Percentiles rank a stretch among this genome's conserved stretches.
Evolutionary conservation across 2,329 filamentous ascomycete species (phyloP).

Genomic region (Cladophialophora bantiana): DNA sequence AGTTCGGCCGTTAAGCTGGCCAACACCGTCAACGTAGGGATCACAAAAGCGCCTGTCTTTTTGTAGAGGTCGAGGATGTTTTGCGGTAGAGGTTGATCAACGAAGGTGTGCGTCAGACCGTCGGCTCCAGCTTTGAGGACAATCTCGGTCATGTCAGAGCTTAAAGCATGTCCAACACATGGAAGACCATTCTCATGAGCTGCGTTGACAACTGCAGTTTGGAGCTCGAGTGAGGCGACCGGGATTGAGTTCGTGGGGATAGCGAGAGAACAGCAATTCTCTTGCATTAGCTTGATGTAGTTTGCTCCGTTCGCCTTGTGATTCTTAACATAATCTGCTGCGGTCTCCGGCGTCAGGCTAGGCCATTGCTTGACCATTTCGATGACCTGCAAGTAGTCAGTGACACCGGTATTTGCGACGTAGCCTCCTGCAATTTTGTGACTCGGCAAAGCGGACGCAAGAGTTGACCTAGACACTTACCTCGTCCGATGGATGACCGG

Average conservation of each 20-base stretch:
- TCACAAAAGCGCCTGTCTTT: slow-evolving; percentile 39
- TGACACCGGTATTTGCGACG: not conserved
- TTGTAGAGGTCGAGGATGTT: slow-evolving; percentile 38
- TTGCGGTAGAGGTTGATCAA: slow-evolving; percentile 39
- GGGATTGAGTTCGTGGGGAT: slow-evolving; percentile 40
- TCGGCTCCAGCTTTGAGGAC: slow-evolving; percentile 40
- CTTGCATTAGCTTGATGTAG: slow-evolving; percentile 42
- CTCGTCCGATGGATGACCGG: slow-evolving; percentile 42
- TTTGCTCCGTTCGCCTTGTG: slow-evolving; percentile 38
- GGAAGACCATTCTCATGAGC: slow-evolving; percentile 34
- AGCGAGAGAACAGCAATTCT: slow-evolving; percentile 40
- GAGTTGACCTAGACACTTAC: slow-evolving; percentile 17
- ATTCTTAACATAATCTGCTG: slow-evolving; percentile 41
- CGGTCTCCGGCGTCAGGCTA: slow-evolving; percentile 53
- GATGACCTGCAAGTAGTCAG: slow-evolving; percentile 34
- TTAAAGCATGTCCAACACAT: slow-evolving; percentile 37
- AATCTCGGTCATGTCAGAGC: slow-evolving; percentile 38
- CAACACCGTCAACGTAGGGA: slow-evolving; percentile 37
- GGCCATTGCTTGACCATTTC: slow-evolving; percentile 57
- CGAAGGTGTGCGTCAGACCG: slow-evolving; percentile 41
- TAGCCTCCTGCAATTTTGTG: not conserved
- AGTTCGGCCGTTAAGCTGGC: slow-evolving; percentile 36
- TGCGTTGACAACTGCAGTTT: slow-evolving; percentile 44
- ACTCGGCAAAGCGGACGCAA: not conserved
- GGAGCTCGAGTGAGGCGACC: slow-evolving; percentile 46